These are phyloP conservation scores for Leccinum variicolor DNA, from an alignment of 768 basidiomycete species.

Conservation along the genomic window DNA sequence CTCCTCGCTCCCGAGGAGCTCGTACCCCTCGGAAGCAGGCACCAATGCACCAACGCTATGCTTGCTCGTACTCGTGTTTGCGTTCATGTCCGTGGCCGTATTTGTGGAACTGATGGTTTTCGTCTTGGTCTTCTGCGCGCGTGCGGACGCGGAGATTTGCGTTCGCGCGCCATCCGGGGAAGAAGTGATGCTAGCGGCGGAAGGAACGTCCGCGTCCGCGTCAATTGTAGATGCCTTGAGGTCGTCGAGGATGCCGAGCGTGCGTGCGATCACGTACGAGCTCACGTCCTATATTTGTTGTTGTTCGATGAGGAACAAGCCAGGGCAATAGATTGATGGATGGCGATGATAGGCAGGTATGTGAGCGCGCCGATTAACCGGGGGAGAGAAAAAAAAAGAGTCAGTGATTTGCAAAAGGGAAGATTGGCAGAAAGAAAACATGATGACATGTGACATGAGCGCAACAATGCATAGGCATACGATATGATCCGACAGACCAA, in stretches of 20 bases:
- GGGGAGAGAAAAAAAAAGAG: neutral
- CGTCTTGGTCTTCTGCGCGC: neutral
- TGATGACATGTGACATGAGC: neutral
- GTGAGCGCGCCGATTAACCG: neutral
- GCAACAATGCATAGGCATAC: neutral
- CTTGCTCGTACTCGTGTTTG: neutral
- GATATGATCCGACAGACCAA: neutral
- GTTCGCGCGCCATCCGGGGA: neutral
- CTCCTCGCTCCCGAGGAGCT: conserved; percentile 13
- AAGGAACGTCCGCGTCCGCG: conserved; percentile 3
- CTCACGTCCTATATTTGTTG: conserved; percentile 57
- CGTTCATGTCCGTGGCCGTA: neutral
- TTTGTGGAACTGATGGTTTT: neutral
- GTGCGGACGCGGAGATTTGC: neutral
- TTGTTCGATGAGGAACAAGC: neutral
- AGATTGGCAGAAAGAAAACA: neutral
- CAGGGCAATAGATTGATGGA: neutral
- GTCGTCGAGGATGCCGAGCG: conserved; percentile 72
- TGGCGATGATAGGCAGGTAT: neutral
- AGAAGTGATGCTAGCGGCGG: neutral
- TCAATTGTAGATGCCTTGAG: conserved; percentile 74
- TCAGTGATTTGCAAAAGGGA: conserved; percentile 9
- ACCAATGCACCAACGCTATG: neutral
- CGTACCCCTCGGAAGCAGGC: conserved; percentile 8
- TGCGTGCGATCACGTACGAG: conserved; percentile 80